Evolutionary conservation across 352 stramenopile species (phyloP).

Genomic region (Phytophthora boehmeriae): DNA sequence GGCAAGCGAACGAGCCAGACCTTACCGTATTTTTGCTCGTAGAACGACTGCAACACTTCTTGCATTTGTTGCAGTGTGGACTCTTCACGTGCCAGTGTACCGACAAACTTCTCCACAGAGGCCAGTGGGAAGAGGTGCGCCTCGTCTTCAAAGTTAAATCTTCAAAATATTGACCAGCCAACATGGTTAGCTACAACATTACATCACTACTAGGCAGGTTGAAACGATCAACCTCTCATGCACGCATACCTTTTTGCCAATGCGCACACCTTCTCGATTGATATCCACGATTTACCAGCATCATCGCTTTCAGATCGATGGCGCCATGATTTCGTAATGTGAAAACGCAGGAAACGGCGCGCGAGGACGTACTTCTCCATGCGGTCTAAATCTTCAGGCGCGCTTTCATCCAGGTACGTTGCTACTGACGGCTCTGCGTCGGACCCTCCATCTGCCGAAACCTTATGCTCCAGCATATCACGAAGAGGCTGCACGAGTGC

Average conservation of each 20-base stretch:
- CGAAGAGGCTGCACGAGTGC: constrained; percentile 38
- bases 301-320: constrained; percentile 22
- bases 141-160: constrained; percentile 69
- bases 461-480: constrained; percentile 12
- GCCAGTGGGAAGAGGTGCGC: constrained; percentile 67
- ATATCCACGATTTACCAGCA: constrained; percentile 25
- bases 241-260: constrained; percentile 51
- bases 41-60: constrained; percentile 38
- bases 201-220: too few relatives aligned
- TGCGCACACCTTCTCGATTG: constrained; percentile 50
- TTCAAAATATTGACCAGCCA: constrained; percentile 10
- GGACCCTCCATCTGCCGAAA: not conserved
- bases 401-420: constrained; percentile 18
- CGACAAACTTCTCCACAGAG: constrained; percentile 43
- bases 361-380: constrained; percentile 66
- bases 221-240: not conserved
- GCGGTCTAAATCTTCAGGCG: constrained; percentile 49
- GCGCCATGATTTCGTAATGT: constrained; percentile 37
- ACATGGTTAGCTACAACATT: not conserved
- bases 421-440: constrained; percentile 14
- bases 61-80: constrained; percentile 43
- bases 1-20: not conserved
- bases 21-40: constrained; percentile 37
- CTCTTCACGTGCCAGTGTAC: constrained; percentile 37
- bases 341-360: constrained; percentile 55